Evolutionary conservation across 2,329 filamentous ascomycete species (phyloP).

Genomic region (Paradendryphiella salina): DNA sequence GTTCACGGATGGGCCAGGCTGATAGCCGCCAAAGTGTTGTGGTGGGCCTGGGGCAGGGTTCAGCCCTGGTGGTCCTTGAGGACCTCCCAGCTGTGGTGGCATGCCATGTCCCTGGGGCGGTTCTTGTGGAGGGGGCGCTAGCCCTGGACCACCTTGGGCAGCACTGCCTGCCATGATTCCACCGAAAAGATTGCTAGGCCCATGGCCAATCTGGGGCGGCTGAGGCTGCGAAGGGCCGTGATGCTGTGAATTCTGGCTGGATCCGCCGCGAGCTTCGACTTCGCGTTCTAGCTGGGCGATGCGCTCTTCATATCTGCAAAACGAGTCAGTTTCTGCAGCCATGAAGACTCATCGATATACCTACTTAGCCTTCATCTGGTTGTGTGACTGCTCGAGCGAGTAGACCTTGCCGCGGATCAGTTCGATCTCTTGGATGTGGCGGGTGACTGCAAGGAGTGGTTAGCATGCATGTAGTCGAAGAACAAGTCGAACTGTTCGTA

Average conservation of each 20-base stretch:
- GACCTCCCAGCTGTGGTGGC: constrained; percentile 66
- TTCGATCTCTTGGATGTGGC: constrained; percentile 93
- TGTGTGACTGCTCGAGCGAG: constrained; percentile 85
- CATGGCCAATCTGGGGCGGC: constrained; percentile 83
- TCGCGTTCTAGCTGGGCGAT: constrained; percentile 83
- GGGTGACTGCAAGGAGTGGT: constrained; percentile 57
- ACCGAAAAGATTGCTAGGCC: constrained; percentile 86
- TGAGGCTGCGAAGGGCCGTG: constrained; percentile 79
- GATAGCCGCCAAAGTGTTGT: constrained; percentile 71
- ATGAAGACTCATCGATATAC: constrained; percentile 36
- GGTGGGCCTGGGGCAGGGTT: constrained; percentile 61
- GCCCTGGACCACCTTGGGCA: constrained; percentile 79
- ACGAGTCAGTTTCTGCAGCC: constrained; percentile 15
- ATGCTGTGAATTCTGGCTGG: constrained; percentile 72
- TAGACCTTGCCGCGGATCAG: constrained; percentile 92
- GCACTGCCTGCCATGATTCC: constrained; percentile 91
- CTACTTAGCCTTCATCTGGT: constrained; percentile 89
- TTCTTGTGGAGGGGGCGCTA: constrained; percentile 70
- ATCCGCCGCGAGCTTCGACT: constrained; percentile 72
- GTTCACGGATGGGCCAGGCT: constrained; percentile 65
- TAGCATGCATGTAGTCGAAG: constrained; percentile 7
- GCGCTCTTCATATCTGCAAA: constrained; percentile 87
- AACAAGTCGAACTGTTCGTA: not conserved
- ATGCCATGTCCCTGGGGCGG: constrained; percentile 62
- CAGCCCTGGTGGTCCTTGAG: constrained; percentile 72